Percentiles rank a stretch among this genome's conserved stretches.
Conservation (phyloP, 805 yeast species). For the Metschnikowia picachoensis region DNA sequence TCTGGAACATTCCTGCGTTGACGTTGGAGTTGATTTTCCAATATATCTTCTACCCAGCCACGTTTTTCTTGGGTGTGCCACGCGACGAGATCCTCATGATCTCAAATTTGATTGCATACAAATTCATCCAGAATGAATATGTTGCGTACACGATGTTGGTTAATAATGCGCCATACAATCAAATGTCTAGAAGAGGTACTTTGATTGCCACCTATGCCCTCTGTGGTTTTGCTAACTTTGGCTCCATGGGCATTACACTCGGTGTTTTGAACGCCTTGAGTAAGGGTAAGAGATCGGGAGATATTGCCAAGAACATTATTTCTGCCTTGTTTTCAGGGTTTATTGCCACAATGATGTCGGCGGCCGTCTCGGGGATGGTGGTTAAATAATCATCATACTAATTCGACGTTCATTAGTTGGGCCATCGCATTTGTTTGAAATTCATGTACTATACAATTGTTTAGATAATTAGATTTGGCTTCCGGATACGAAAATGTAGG, state of each 20-base stretch:
- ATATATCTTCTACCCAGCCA: conserved; percentile 56
- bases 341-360: conserved; percentile 51
- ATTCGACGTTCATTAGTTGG: too few species aligned
- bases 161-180: conserved; percentile 40
- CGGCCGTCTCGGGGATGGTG: conserved; percentile 62
- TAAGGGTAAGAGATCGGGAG: conserved; percentile 44
- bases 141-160: conserved; percentile 47
- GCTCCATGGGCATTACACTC: conserved; percentile 57
- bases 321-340: conserved; percentile 52
- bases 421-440: too few species aligned
- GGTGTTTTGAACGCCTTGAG: conserved; percentile 59
- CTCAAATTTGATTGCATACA: conserved; percentile 50
- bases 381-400: conserved; percentile 29
- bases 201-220: conserved; percentile 58
- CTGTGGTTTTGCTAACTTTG: conserved; percentile 62
- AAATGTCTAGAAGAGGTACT: conserved; percentile 47
- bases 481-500: neutral
- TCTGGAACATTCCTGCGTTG: conserved; percentile 54
- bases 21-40: conserved; percentile 54
- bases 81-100: conserved; percentile 46
- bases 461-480: too few species aligned
- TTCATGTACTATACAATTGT: too few species aligned
- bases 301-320: conserved; percentile 43
- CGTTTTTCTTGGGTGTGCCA: conserved; percentile 50
- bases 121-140: conserved; percentile 60